Conservation (phyloP, 768 basidiomycete species). For the Boletus edulis region DNA sequence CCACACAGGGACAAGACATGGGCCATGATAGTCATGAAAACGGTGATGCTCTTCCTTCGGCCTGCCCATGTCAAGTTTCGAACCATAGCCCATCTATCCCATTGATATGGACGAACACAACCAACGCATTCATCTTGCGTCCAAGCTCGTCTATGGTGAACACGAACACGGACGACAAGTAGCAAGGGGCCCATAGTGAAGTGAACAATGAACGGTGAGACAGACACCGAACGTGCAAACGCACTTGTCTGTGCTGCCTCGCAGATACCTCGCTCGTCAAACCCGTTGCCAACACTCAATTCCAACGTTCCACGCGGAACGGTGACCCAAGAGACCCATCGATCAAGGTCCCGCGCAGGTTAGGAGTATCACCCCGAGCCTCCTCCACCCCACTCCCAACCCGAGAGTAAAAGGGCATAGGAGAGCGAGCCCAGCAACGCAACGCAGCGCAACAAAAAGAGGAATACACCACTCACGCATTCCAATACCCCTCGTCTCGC, state of each 20-base stretch:
- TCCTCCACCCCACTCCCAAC: not conserved
- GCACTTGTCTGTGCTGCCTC: conserved; percentile 14
- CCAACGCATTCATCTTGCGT: conserved; percentile 9
- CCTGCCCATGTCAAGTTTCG: not conserved
- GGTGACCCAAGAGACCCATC: conserved; percentile 5
- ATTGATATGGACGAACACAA: conserved; percentile 2
- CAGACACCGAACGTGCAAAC: conserved; percentile 12
- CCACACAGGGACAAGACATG: too few relatives aligned
- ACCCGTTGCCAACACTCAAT: conserved; percentile 1
- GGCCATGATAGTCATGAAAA: too few relatives aligned
- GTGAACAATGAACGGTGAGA: conserved; percentile 5
- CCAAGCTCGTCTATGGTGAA: not conserved
- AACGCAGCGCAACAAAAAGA: not conserved
- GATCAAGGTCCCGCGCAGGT: conserved; percentile 9
- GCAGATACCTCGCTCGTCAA: conserved; percentile 17
- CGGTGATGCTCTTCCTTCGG: too few relatives aligned
- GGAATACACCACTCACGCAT: conserved; percentile 42
- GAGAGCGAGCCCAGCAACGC: not conserved
- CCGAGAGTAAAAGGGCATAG: not conserved
- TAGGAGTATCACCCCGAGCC: not conserved
- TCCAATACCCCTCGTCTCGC: conserved; percentile 64
- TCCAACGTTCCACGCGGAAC: conserved; percentile 12
- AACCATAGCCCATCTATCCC: not conserved
- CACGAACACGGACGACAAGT: too few relatives aligned
- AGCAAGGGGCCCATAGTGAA: not conserved